phyloP scores from a whole-genome alignment of 192 early-diverging fungal genomes.

The Pilaira anomala region DNA sequence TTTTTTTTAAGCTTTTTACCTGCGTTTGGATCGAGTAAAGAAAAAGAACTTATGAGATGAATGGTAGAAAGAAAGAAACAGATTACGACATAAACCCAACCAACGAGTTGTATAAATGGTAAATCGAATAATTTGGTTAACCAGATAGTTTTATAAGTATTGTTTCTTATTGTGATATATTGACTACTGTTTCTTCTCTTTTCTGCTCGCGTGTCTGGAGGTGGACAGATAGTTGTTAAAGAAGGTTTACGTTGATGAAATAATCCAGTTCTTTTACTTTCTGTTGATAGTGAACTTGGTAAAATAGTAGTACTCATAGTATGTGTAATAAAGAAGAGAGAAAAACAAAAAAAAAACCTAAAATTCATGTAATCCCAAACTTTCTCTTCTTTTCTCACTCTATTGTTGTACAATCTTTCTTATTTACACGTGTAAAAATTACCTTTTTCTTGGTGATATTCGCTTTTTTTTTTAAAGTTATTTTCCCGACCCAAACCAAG shows the following conservation, averaged over 20 bases:
- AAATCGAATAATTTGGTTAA: background rate
- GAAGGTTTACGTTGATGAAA: constrained; percentile 24
- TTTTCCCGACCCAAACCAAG: too few relatives aligned
- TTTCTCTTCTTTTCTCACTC: too few relatives aligned
- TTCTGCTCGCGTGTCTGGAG: background rate
- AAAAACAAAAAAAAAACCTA: too few relatives aligned
- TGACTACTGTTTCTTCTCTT: constrained; percentile 1
- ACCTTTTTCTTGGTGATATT: too few relatives aligned
- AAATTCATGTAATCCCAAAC: too few relatives aligned
- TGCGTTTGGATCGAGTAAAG: background rate
- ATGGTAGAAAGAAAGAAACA: background rate
- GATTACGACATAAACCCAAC: background rate
- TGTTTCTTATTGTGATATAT: background rate
- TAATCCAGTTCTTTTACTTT: background rate
- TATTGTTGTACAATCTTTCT: too few relatives aligned
- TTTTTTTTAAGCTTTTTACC: background rate
- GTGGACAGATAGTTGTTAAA: constrained; percentile 11
- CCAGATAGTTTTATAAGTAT: background rate
- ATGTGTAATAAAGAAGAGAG: too few relatives aligned
- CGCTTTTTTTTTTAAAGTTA: too few relatives aligned
- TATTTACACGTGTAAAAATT: too few relatives aligned
- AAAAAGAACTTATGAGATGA: background rate
- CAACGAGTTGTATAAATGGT: background rate
- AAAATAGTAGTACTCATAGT: too few relatives aligned
- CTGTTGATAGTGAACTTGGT: too few relatives aligned